Percentiles rank a stretch among this genome's conserved stretches.
phyloP scores from a whole-genome alignment of 2,329 filamentous ascomycete genomes.

The Arthrobotrys megalospora region DNA sequence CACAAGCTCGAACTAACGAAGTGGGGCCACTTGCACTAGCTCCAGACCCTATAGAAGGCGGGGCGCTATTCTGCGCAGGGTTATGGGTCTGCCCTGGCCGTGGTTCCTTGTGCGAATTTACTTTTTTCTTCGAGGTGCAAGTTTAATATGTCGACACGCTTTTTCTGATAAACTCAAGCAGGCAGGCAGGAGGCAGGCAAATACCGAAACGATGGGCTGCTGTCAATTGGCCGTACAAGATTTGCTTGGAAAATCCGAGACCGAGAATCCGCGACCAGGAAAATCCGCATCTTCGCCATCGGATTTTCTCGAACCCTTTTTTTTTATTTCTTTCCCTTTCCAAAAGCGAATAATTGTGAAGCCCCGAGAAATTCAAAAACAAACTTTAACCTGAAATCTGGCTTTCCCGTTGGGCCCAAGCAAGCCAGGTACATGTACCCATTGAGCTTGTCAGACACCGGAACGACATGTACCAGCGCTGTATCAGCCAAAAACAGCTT shows the following conservation, averaged over 20 bases:
- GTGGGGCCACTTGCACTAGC: constrained; percentile 56
- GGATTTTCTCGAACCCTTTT: not conserved
- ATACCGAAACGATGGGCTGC: constrained; percentile 32
- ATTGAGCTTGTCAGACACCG: constrained; percentile 18
- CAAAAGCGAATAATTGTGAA: not conserved
- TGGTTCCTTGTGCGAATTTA: constrained; percentile 40
- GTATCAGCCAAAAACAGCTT: constrained; percentile 36
- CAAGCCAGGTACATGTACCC: not conserved
- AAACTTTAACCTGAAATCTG: constrained; percentile 19
- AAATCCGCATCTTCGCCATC: not conserved
- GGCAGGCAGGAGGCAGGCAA: constrained; percentile 4
- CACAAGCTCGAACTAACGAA: constrained; percentile 59
- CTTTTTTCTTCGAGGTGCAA: constrained; percentile 31
- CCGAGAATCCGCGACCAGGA: not conserved
- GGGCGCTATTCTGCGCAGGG: constrained; percentile 57
- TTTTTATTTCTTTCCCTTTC: not conserved
- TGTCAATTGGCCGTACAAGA: constrained; percentile 10
- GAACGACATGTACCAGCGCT: constrained; percentile 35
- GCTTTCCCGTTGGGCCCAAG: constrained; percentile 5
- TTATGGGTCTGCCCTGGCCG: constrained; percentile 37
- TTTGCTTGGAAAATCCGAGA: not conserved
- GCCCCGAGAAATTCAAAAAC: constrained; percentile 10
- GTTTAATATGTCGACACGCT: constrained; percentile 39
- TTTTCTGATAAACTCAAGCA: constrained; percentile 40
- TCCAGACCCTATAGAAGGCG: constrained; percentile 55